Conservation (phyloP, 208 protist species). For the Leishmania martiniquensis region DNA sequence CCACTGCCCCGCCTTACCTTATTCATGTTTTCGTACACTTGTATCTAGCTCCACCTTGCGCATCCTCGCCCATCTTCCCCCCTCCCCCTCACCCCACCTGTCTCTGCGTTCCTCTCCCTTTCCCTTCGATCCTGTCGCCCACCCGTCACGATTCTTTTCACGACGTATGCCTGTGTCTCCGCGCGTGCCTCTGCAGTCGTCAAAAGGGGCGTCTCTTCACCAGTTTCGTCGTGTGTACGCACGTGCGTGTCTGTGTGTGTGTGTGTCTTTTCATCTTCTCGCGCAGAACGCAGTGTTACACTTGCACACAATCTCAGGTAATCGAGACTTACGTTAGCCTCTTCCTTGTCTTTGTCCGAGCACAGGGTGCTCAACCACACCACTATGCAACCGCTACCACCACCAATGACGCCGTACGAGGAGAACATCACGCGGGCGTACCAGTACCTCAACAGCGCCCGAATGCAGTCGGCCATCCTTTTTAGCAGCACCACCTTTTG, state of each 20-base stretch:
- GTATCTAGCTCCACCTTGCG: neutral
- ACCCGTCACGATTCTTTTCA: neutral
- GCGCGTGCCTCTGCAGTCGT: neutral
- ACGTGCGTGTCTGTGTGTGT: neutral
- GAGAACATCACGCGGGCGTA: slow-evolving; percentile 70
- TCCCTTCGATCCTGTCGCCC: neutral
- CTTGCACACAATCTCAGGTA: neutral
- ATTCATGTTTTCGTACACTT: neutral
- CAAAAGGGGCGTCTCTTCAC: neutral
- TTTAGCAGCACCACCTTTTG: slow-evolving; percentile 63
- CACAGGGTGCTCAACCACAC: neutral
- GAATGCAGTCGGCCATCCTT: slow-evolving; percentile 63
- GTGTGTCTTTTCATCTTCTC: neutral
- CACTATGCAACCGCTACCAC: slow-evolving; percentile 56
- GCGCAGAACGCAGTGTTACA: neutral
- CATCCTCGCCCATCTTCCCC: neutral
- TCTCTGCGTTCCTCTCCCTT: neutral
- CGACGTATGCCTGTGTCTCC: neutral
- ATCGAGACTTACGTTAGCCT: neutral
- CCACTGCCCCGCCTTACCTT: neutral
- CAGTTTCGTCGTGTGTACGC: neutral
- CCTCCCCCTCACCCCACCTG: neutral
- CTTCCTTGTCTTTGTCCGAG: neutral
- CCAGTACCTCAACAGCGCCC: slow-evolving; percentile 51
- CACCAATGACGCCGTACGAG: slow-evolving; percentile 79